Base-by-base conservation (phyloP, 495 filamentous ascomycete species). In the Aspergillus panamensis region DNA sequence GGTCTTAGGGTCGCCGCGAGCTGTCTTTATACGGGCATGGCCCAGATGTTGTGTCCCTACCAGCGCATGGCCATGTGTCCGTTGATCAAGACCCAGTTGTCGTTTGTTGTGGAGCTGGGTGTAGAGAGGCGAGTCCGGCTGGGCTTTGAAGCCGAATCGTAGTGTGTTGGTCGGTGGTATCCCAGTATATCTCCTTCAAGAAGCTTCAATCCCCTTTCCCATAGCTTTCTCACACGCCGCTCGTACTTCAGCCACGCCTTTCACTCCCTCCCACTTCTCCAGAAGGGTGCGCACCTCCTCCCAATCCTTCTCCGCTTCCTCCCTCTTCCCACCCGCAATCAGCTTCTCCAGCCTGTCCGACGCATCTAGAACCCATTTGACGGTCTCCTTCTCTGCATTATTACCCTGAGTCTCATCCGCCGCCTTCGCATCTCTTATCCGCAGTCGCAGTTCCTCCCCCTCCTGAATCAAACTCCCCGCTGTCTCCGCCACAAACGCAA, bases 401-500 rank as follows among this genome's bases (percentile, higher is more conserved):
- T 72, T 83, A 54, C 56, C 65, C 31, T 66, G 61, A 7, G 57
- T 57, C 31, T 67, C 72, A 53, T 71, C 67, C 45, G 72, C 67
- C 31, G 58, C 64, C 31, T 67, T 67, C 16, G 67, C 74, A 64
- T 70, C 68, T 32, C 70, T 73, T 62, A 73, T 71, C 50, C 63
- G 64, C 30, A 58, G 67, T 40, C 63, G 62, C 35, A 69, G 70
- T 51, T 74, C 71, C 66, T 73, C 70, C 8, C 76, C 69, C 59
- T 78, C 76, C 59, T 83, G 79, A 21, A 88, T 85, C 60, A 96
- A 76, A 25, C 77, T 75, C 14, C 78, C 82, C 14, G 91, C 90
- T 53, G 86, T 87, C 71, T 87, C 84, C 48, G 90, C 93, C 54
- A 97, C 90, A 67, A 89, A 87, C 0, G 80, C 81, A 65, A 97